A percentile compares a stretch with the other conserved stretches of the same genome.
Conservation (phyloP, 1,284 basidiomycete genomes). For the Malassezia obtusa region DNA sequence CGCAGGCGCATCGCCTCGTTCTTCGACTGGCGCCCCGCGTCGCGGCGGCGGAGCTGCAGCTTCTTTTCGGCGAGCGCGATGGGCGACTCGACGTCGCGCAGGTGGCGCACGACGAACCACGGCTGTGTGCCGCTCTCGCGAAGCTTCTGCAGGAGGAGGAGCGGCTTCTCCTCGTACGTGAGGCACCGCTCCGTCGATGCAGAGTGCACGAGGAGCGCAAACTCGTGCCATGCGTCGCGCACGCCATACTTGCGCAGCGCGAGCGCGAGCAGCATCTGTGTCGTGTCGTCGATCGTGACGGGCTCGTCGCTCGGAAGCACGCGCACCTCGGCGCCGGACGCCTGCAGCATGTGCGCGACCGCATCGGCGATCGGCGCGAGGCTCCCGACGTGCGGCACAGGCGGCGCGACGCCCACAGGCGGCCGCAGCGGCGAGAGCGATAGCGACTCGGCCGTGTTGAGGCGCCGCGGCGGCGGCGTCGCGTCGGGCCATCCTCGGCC, state of each 20-base stretch:
- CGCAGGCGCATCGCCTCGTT: conserved; percentile 10
- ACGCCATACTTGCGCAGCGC: conserved; percentile 98
- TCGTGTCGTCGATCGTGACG: conserved; percentile 80
- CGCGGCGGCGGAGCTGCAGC: background rate
- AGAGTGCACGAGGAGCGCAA: conserved; percentile 98
- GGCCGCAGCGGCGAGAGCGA: too few species aligned
- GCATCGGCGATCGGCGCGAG: conserved; percentile 1
- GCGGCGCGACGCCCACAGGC: too few species aligned
- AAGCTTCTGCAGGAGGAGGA: conserved; percentile 89
- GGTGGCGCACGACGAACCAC: conserved; percentile 96
- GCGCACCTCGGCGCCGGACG: background rate
- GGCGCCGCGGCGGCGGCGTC: too few species aligned
- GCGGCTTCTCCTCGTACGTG: conserved; percentile 93
- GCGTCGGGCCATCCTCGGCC: too few species aligned
- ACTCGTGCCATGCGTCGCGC: conserved; percentile 96
- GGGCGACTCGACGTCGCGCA: conserved; percentile 89
- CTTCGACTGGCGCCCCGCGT: background rate
- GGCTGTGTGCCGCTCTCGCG: conserved; percentile 96
- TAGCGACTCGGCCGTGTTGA: too few species aligned
- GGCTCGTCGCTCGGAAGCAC: background rate
- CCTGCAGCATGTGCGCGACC: background rate
- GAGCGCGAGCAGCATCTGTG: conserved; percentile 92
- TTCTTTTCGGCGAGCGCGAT: conserved; percentile 50
- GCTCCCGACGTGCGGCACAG: background rate
- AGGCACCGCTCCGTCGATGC: conserved; percentile 83